Percentiles rank a stretch among this genome's conserved stretches.
These are phyloP conservation scores for Colletotrichum sp. DNA, from an alignment of 2,329 filamentous ascomycete species.

Conservation along the genomic window DNA sequence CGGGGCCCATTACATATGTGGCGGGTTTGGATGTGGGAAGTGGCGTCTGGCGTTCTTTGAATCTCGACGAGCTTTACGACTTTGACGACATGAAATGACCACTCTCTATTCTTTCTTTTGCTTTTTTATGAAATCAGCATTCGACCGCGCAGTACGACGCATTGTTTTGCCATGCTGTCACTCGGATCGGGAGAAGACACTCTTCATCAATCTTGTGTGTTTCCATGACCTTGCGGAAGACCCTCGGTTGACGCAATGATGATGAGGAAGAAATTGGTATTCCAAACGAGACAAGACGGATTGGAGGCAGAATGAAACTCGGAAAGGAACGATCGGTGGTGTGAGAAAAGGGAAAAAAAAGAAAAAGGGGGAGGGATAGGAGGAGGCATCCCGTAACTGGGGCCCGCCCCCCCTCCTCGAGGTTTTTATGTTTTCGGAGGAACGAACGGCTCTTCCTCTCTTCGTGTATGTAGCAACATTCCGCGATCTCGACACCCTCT, in stretches of 20 bases:
- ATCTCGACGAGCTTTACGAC: conserved; percentile 16
- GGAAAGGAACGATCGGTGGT: conserved; percentile 7
- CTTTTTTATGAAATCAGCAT: conserved; percentile 8
- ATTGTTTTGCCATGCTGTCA: background rate
- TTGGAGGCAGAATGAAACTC: background rate
- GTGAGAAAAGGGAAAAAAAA: background rate
- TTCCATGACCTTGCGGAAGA: background rate
- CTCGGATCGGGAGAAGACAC: background rate
- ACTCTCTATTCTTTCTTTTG: conserved; percentile 2
- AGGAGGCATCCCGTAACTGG: background rate
- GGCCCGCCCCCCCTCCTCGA: background rate
- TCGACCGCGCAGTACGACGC: conserved; percentile 15
- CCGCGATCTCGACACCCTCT: background rate
- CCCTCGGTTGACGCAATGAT: background rate
- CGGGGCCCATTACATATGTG: background rate
- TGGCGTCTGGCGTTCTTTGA: background rate
- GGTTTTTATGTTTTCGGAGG: background rate
- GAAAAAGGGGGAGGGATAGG: background rate
- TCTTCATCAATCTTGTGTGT: background rate
- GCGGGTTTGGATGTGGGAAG: background rate
- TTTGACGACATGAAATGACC: conserved; percentile 19
- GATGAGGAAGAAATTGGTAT: background rate
- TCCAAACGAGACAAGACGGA: background rate
- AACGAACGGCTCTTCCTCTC: background rate
- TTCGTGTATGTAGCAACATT: conserved; percentile 8